These are phyloP conservation scores for Panicum miliaceum DNA, from an alignment of 176 grass and related monocot species.

Conservation along the genomic window DNA sequence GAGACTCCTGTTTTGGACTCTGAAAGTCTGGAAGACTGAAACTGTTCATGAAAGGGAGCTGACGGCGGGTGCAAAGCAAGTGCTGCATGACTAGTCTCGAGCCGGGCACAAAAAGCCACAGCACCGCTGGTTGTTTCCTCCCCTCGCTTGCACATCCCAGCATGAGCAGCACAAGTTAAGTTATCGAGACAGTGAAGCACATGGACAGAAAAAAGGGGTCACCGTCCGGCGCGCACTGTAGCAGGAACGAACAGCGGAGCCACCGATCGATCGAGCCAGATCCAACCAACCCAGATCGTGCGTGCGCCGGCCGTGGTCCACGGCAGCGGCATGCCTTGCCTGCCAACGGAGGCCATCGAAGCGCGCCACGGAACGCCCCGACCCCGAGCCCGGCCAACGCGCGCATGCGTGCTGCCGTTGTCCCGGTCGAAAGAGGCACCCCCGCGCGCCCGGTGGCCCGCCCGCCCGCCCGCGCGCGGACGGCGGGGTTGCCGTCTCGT, in stretches of 20 bases:
- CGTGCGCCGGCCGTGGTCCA: slow-evolving; percentile 35
- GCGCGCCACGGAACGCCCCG: background rate
- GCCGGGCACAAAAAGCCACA: background rate
- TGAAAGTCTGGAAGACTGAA: background rate
- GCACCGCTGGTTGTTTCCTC: background rate
- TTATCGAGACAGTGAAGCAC: background rate
- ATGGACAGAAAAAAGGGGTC: background rate
- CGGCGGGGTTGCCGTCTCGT: background rate
- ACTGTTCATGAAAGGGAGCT: slow-evolving; percentile 30
- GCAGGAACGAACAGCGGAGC: background rate
- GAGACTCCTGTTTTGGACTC: background rate
- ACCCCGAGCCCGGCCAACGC: background rate
- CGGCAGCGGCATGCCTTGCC: background rate
- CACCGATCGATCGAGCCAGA: background rate
- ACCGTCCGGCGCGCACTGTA: background rate
- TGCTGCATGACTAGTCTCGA: slow-evolving; percentile 4
- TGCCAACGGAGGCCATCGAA: slow-evolving; percentile 25
- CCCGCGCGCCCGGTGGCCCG: no score
- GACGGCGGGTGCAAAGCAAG: background rate
- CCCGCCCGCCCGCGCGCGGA: no score
- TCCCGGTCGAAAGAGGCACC: no score
- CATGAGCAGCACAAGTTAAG: background rate
- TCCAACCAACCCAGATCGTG: slow-evolving; percentile 12
- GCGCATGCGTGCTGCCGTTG: background rate
- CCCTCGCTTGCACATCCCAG: background rate